Evolutionary conservation across 495 filamentous ascomycete genomes (phyloP).

Genomic region (Letharia columbiana): DNA sequence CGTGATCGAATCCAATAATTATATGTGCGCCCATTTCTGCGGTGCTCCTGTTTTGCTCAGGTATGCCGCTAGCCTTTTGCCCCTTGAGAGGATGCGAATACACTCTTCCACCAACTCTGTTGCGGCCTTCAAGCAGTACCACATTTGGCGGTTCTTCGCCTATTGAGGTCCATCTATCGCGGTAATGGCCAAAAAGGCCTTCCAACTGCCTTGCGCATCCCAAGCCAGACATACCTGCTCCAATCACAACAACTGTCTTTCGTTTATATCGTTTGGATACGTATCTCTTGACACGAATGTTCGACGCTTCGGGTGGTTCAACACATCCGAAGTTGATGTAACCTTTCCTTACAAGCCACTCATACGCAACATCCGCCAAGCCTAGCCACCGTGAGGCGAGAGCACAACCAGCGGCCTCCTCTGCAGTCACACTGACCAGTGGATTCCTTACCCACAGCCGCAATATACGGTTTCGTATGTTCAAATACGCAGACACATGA

Average conservation of each 20-base stretch:
- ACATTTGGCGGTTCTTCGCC: conserved; percentile 64
- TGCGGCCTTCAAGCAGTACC: conserved; percentile 77
- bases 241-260: conserved; percentile 75
- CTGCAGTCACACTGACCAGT: conserved; percentile 70
- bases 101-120: conserved; percentile 83
- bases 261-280: conserved; percentile 35
- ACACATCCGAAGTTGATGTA: conserved; percentile 97
- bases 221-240: conserved; percentile 89
- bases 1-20: conserved; percentile 90
- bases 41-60: conserved; percentile 53
- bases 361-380: conserved; percentile 77
- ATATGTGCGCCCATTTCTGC: conserved; percentile 97
- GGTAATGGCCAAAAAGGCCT: conserved; percentile 68
- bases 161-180: conserved; percentile 48
- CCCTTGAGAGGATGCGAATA: conserved; percentile 80
- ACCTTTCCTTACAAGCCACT: conserved; percentile 83
- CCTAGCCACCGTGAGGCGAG: conserved; percentile 87
- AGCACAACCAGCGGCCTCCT: conserved; percentile 88
- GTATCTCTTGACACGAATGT: conserved; percentile 25
- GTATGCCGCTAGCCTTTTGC: conserved; percentile 41
- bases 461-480: conserved; percentile 92
- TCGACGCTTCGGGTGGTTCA: conserved; percentile 47
- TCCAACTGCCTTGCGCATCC: conserved; percentile 89
- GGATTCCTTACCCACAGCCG: conserved; percentile 88
- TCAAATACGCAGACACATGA: conserved; percentile 93